phyloP scores from a whole-genome alignment of 495 filamentous ascomycete species.

The Penicillium turbatum region DNA sequence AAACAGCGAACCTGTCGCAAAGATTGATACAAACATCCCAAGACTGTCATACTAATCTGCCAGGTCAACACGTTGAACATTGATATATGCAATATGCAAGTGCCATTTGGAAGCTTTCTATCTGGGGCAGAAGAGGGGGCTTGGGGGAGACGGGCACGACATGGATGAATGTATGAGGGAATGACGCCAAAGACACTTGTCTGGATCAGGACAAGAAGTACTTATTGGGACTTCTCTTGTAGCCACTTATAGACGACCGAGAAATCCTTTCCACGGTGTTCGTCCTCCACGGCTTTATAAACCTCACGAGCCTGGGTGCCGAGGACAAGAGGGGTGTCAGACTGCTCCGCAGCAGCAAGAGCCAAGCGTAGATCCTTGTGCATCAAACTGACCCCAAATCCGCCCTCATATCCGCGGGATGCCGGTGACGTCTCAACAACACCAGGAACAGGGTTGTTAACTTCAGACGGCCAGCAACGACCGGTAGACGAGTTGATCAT shows the following conservation, averaged over 20 bases:
- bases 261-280: constrained; percentile 72
- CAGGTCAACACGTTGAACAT: no score
- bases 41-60: no score
- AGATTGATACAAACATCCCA: no score
- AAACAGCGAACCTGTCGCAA: no score
- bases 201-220: not conserved
- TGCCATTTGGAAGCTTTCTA: no score
- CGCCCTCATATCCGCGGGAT: constrained; percentile 68
- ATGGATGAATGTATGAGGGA: no score
- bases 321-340: constrained; percentile 60
- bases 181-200: not conserved
- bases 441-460: constrained; percentile 91
- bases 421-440: constrained; percentile 71
- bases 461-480: constrained; percentile 84
- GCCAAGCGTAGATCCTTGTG: constrained; percentile 77
- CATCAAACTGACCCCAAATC: constrained; percentile 81
- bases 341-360: constrained; percentile 65
- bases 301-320: constrained; percentile 61
- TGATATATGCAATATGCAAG: no score
- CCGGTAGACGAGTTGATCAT: constrained; percentile 85
- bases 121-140: no score
- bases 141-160: no score
- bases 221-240: constrained; percentile 34
- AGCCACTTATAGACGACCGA: constrained; percentile 80
- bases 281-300: constrained; percentile 58